Base-by-base conservation (phyloP, 495 filamentous ascomycete genomes). In the Pseudoneurospora amorphoporcata region DNA sequence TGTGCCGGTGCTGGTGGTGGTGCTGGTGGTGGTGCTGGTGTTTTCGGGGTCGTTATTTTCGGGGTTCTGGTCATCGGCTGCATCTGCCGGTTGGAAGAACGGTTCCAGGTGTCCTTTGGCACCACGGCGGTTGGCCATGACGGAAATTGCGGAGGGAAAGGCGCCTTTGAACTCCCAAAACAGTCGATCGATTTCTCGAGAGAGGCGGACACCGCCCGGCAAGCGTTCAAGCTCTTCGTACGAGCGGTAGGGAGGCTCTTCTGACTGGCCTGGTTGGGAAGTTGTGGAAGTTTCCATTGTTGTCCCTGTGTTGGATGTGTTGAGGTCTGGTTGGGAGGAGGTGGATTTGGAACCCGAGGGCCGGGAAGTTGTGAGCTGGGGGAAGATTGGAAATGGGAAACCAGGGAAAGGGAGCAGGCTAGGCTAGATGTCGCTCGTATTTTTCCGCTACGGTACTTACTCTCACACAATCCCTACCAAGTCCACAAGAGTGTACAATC, bases 91-190 rank as follows among this genome's bases (percentile, higher is more conserved):
- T 37, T 69, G 6, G 69, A 73, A 77, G 58, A 73, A 77, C 7
- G 71, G 76, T 37, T 76, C 74, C 32, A 76, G 72, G 39, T 72
- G 39, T 23, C 45, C 19, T 32, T 72, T 58, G 29, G 71, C 72
- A 53, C 58, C 74, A 68, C 40, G 19, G 23, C 37, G 1, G 68
- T 39, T 70, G 35, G 39, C 47, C 75, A 77, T 77, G 47, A 77
- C 72, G 69, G 72, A 76, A 35, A 77, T 74, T 43, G 74, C 69
- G 23, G 69, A 68, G 74, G 75, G 73, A 71, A 77, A 75, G 69
- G 68, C 35, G 68, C 76, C 74, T 68, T 77, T 68, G 19, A 76
- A 70, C 39, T 71, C 68, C 76, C 72, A 77, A 41, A 74, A 73
- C 71, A 77, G 72, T 68, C 74, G 76, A 69, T 76, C 45, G 39